A percentile compares a stretch with the other conserved stretches of the same genome.
Evolutionary conservation across 495 filamentous ascomycete genomes (phyloP).

Genomic region (Talaromyces nanjingensis): DNA sequence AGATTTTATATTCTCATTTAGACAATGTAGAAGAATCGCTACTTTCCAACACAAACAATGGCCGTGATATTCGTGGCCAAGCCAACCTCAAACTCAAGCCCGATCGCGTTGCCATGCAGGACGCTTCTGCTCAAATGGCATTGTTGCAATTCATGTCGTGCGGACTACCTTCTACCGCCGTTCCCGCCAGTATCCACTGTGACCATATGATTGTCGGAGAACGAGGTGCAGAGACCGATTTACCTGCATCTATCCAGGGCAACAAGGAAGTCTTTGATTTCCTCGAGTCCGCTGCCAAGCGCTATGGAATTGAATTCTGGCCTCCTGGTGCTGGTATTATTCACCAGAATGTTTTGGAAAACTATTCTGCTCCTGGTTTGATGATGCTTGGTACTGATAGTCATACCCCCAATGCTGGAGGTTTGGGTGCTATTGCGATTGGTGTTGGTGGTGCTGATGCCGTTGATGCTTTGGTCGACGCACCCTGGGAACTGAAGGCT

Average conservation of each 20-base stretch:
- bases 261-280: constrained; percentile 99
- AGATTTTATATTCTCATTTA: constrained; percentile 95
- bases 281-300: constrained; percentile 86
- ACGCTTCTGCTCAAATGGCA: constrained; percentile 98
- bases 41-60: constrained; percentile 71
- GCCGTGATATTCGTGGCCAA: constrained; percentile 70
- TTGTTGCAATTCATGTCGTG: constrained; percentile 98
- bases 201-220: constrained; percentile 98
- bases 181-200: constrained; percentile 96
- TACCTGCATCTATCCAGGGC: constrained; percentile 77
- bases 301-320: constrained; percentile 99
- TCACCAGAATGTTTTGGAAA: constrained; percentile 96
- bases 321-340: constrained; percentile 98
- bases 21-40: constrained; percentile 81
- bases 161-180: constrained; percentile 81
- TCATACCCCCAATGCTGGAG: constrained; percentile 94
- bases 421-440: constrained; percentile 89
- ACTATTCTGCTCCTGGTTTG: constrained; percentile 91
- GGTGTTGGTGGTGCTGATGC: constrained; percentile 97
- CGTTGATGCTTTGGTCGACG: constrained; percentile 92
- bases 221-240: constrained; percentile 79
- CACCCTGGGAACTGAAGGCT: constrained; percentile 95
- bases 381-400: constrained; percentile 99
- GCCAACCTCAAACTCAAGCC: constrained; percentile 97
- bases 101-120: constrained; percentile 97